Percentiles rank a stretch among this genome's conserved stretches.
phyloP scores from a whole-genome alignment of 345 rosid genomes.

The Triadica sebifera region DNA sequence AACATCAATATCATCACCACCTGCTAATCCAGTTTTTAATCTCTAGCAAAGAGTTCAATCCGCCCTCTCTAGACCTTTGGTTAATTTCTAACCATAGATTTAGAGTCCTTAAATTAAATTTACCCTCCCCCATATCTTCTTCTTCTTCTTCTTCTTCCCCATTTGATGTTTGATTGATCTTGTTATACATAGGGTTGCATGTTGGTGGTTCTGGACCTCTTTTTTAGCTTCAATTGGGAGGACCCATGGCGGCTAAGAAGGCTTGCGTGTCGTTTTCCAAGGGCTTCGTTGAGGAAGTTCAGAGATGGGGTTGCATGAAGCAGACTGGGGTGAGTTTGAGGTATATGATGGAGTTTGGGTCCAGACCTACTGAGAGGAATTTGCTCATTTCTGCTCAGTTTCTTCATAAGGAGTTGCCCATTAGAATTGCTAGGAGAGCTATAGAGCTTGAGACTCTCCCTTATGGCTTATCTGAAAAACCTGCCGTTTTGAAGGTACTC shows the following conservation, averaged over 20 bases:
- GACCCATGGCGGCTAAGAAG: conserved; percentile 73
- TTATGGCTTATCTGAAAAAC: conserved; percentile 73
- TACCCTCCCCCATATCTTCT: too few relatives aligned
- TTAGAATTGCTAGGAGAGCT: conserved; percentile 78
- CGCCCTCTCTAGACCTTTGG: too few relatives aligned
- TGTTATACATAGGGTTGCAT: not conserved
- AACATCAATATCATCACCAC: too few relatives aligned
- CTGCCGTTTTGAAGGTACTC: conserved; percentile 71
- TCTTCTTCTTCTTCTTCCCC: not conserved
- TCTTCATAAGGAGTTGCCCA: conserved; percentile 84
- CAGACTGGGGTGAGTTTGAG: conserved; percentile 84
- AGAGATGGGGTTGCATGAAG: conserved; percentile 86
- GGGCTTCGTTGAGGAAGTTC: conserved; percentile 67
- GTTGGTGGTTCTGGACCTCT: not conserved
- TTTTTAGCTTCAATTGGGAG: not conserved
- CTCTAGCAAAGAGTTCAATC: too few relatives aligned
- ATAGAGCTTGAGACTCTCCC: conserved; percentile 81
- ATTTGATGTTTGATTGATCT: not conserved
- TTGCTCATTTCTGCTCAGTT: conserved; percentile 80
- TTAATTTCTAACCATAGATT: too few relatives aligned
- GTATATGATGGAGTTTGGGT: conserved; percentile 90
- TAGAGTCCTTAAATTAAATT: too few relatives aligned
- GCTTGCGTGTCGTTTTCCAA: conserved; percentile 51
- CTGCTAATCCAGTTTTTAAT: too few relatives aligned
- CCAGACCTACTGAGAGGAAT: conserved; percentile 58